These are phyloP conservation scores for Fragilaria crotonensis DNA, from an alignment of 108 stramenopile genomes.

Conservation along the genomic window DNA sequence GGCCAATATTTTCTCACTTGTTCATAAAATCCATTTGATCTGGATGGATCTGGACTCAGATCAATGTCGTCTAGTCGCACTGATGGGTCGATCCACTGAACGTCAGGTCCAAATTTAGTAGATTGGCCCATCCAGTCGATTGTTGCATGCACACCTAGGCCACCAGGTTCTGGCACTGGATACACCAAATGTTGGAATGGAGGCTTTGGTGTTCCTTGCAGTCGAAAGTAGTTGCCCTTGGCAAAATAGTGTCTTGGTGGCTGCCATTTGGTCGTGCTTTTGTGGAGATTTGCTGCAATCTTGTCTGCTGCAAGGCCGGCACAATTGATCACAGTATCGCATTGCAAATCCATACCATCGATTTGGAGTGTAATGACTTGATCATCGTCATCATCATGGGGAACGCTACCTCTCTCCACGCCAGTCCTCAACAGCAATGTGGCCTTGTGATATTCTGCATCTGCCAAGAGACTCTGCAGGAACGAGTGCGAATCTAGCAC, in stretches of 20 bases:
- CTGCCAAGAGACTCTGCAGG: constrained; percentile 52
- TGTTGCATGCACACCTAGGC: constrained; percentile 82
- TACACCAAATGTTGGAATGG: constrained; percentile 76
- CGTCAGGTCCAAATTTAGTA: constrained; percentile 79
- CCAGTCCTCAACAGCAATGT: constrained; percentile 40
- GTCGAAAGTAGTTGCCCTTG: constrained; percentile 75
- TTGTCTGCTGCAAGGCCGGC: constrained; percentile 58
- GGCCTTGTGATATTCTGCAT: constrained; percentile 62
- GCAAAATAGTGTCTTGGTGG: constrained; percentile 69
- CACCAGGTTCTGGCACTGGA: constrained; percentile 76
- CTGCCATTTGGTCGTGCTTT: constrained; percentile 10
- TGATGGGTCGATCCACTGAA: constrained; percentile 53
- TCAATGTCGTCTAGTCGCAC: constrained; percentile 43
- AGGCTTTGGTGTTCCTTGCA: constrained; percentile 33
- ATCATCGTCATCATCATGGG: constrained; percentile 2
- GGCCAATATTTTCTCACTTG: constrained; percentile 78
- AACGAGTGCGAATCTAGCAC: constrained; percentile 71
- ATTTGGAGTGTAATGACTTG: constrained; percentile 12
- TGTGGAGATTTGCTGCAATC: constrained; percentile 39
- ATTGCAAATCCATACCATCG: constrained; percentile 44
- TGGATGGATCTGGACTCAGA: constrained; percentile 37
- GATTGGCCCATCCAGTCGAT: constrained; percentile 52
- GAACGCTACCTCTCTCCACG: constrained; percentile 30
- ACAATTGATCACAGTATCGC: constrained; percentile 57
- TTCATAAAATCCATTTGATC: constrained; percentile 49